Base-by-base conservation (phyloP, 2,329 filamentous ascomycete species). In the Neodidymelliopsis sp. region DNA sequence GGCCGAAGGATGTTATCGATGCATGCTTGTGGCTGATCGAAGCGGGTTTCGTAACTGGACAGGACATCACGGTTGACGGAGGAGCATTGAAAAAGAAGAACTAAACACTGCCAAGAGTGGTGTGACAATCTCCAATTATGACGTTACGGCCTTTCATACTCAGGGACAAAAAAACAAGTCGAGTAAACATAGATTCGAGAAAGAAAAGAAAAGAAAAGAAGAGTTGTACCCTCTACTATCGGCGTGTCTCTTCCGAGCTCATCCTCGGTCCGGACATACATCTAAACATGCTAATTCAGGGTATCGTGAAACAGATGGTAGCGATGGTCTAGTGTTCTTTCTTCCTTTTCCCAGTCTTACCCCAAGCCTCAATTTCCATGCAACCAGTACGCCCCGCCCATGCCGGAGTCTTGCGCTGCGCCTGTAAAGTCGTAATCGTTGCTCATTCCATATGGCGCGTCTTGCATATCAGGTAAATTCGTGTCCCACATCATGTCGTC, bases 1-100 rank as follows among this genome's bases (percentile, higher is more conserved):
- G 72, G 41, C 76, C 75, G 1, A 74, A 74, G 60, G 77, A 79
- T 42, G 74, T 79, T 27, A 71, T 73, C 9, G 71, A 79, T 41
- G 75, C 76, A 0, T 73, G 67, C 10, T 60, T 77, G 51, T 79
- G 74, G 55, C 53, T 75, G 36, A 69, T 75, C 6, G 59, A 71
- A 30, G 71, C 71, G 6, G 72, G 70, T 0, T 75, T 74, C 38
- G 67, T 75, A 3, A 74, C 69, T 5, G 71, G 70, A 16, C 65
- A 68, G 50, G 69, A 72, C 25, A 67, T 74, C 13, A 70, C 66
- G 2, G 66, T 74, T 4, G 71, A 74, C 49, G 71, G 71, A 19
- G 71, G 71, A 22, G 70, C 67, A 2, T 35, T 69, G 53, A 60
- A 62, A 49, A 71, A 72, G 56, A 74, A 74, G 56, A 59, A 63